Percentiles rank a stretch among this genome's conserved stretches.
These are phyloP conservation scores for Paramicrosporidium saccamoebae DNA, from an alignment of 371 early-diverging fungal species.

Conservation along the genomic window DNA sequence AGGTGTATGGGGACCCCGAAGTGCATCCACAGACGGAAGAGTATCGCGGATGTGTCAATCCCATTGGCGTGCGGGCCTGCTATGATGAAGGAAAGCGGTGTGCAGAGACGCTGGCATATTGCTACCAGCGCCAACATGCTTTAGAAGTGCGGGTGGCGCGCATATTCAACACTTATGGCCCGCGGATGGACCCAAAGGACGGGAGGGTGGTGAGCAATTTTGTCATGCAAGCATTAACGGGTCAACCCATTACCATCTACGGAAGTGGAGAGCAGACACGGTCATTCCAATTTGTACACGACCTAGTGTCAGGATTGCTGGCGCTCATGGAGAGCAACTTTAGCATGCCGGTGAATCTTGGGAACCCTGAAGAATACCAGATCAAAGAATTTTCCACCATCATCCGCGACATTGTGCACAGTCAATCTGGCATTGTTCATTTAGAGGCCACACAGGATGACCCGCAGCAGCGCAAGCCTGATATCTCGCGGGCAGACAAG, in stretches of 20 bases:
- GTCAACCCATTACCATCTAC: constrained; percentile 38
- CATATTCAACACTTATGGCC: constrained; percentile 49
- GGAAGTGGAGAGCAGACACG: constrained; percentile 51
- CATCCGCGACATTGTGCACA: constrained; percentile 22
- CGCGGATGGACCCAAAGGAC: constrained; percentile 55
- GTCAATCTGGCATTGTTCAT: constrained; percentile 18
- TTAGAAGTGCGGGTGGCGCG: constrained; percentile 54
- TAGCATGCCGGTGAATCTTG: constrained; percentile 39
- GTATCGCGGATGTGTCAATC: constrained; percentile 63
- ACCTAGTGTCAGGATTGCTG: constrained; percentile 49
- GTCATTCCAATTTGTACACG: constrained; percentile 60
- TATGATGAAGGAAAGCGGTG: constrained; percentile 71
- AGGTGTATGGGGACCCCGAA: constrained; percentile 64
- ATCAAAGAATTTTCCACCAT: constrained; percentile 41
- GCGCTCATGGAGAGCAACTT: constrained; percentile 31
- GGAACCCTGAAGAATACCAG: constrained; percentile 58
- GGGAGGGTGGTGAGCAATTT: constrained; percentile 70
- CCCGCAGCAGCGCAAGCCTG: constrained; percentile 41
- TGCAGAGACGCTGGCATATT: constrained; percentile 49
- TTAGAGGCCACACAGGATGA: constrained; percentile 35
- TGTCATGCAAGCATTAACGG: constrained; percentile 44
- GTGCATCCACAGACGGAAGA: constrained; percentile 55
- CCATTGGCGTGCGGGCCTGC: constrained; percentile 46
- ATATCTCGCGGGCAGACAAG: constrained; percentile 26
- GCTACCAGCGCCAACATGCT: constrained; percentile 34